Base-by-base conservation (phyloP, 306 rosid genomes). In the Rosa chinensis region DNA sequence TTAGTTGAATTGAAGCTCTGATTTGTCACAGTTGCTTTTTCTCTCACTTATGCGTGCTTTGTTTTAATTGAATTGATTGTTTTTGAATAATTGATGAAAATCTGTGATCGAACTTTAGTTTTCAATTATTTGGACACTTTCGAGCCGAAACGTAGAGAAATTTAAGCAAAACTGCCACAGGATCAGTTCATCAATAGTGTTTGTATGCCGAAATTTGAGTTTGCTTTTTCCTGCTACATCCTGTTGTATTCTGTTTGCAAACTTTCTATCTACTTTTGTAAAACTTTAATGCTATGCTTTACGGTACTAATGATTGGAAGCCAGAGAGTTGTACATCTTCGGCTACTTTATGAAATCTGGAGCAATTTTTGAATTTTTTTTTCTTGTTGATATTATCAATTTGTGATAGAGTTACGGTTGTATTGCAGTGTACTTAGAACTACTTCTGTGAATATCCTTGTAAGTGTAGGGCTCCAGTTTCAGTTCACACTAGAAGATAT, bases 1-100 rank as follows among this genome's bases (percentile, higher is more conserved):
- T 69, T 13, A 28, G 13, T 20, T 45, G 70, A 59, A 69, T 58
- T 56, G 68, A 11, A 71, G 64, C 77, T 70, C n/a, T 58, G 62
- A 43, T 47, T 75, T 21, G 45, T 44, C 55, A 67, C 13, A 16
- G 21, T 23, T 39, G 10, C 17, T 17, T 44, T 58, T 5, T 37
- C 32, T 55, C 25, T 39, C 14, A 35, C 35, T 68, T 52, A 40
- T 39, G 40, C 20, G 9, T 78, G 58, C n/a, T 11, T 55, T 4
- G 44, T 43, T 17, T 21, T 5, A 55, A 3, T 69, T 25, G 32
- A 25, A 23, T 42, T 56, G 18, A 42, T 55, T 21, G 37, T 28
- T 68, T 52, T 44, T 43, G 25, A 61, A 67, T 5, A n/a, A 39
- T 21, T 50, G 40, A 63, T 62, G 43, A 14, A 48, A 64, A 49